Evolutionary conservation across 768 basidiomycete genomes (phyloP).

Genomic region (Naganishia onofrii): DNA sequence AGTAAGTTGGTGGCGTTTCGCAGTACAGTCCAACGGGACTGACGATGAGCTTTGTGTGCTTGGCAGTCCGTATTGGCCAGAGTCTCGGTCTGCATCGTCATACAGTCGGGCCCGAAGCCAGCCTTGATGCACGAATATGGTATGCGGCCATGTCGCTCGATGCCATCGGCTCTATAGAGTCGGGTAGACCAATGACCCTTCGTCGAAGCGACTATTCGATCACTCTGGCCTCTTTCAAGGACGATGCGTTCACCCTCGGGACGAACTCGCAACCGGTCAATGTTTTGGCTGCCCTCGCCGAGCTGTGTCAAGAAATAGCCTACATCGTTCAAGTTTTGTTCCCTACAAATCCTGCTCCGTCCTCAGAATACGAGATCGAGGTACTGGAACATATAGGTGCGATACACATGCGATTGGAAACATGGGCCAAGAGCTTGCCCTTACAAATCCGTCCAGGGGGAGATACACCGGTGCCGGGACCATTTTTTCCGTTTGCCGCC

Average conservation of each 20-base stretch:
- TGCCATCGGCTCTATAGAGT: conserved; percentile 1
- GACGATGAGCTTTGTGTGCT: not conserved
- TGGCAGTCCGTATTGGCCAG: conserved; percentile 2
- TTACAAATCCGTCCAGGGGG: not conserved
- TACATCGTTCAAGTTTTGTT: conserved; percentile 12
- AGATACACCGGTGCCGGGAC: conserved; percentile 5
- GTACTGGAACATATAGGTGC: conserved; percentile 9
- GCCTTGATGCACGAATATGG: conserved; percentile 1
- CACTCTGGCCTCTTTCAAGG: not conserved
- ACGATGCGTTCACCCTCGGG: conserved; percentile 1
- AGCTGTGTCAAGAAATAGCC: conserved; percentile 2
- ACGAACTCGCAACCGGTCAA: not conserved
- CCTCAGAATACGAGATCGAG: conserved; percentile 6
- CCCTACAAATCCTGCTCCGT: not conserved
- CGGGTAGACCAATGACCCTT: not conserved
- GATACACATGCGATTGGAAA: conserved; percentile 6
- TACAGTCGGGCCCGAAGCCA: not conserved
- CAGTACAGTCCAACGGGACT: too few species aligned
- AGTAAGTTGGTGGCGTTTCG: too few species aligned
- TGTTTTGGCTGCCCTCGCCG: not conserved
- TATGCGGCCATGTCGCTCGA: conserved; percentile 5
- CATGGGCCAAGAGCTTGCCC: conserved; percentile 8
- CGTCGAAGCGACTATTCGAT: conserved; percentile 7
- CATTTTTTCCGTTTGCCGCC: conserved; percentile 5
- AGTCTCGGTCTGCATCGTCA: conserved; percentile 10